Evolutionary conservation across 2,329 filamentous ascomycete species (phyloP).

Genomic region (Ceratocystis eucalypticola): DNA sequence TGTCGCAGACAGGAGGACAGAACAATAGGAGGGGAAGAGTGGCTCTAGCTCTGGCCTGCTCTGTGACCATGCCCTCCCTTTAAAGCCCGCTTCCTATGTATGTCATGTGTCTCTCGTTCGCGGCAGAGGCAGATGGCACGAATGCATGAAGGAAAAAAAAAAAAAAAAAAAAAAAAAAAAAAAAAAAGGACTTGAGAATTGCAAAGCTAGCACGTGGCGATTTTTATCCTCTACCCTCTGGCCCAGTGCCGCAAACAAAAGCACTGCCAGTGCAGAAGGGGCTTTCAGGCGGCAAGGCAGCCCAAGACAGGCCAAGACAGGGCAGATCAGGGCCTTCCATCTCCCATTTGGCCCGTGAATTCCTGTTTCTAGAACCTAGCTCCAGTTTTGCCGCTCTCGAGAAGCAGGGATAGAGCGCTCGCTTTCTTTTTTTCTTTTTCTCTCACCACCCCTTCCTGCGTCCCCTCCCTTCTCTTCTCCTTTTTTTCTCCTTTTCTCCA

Average conservation of each 20-base stretch:
- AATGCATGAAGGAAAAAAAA: neutral
- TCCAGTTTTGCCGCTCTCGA: neutral
- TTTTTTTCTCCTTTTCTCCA: neutral
- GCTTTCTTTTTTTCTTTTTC: neutral
- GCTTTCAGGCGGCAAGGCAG: neutral
- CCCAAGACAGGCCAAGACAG: neutral
- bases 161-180: too few species aligned
- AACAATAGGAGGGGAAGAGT: neutral
- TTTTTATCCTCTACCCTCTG: neutral
- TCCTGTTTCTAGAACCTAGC: neutral
- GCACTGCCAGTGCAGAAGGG: neutral
- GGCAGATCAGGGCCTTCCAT: neutral
- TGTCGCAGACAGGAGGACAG: slow-evolving; percentile 6
- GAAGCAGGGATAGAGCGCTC: too few species aligned
- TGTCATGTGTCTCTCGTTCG: neutral
- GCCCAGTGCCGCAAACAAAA: neutral
- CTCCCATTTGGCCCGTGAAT: neutral
- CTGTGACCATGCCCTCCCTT: neutral
- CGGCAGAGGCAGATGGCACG: neutral
- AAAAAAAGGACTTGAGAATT: too few species aligned
- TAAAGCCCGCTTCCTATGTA: neutral
- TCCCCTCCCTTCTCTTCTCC: neutral
- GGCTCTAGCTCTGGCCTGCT: neutral
- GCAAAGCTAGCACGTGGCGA: neutral
- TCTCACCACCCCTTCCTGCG: neutral